Percentiles rank a stretch among this genome's conserved stretches.
Evolutionary conservation across 2,329 filamentous ascomycete species (phyloP).

Genomic region (Cercospora zeina): DNA sequence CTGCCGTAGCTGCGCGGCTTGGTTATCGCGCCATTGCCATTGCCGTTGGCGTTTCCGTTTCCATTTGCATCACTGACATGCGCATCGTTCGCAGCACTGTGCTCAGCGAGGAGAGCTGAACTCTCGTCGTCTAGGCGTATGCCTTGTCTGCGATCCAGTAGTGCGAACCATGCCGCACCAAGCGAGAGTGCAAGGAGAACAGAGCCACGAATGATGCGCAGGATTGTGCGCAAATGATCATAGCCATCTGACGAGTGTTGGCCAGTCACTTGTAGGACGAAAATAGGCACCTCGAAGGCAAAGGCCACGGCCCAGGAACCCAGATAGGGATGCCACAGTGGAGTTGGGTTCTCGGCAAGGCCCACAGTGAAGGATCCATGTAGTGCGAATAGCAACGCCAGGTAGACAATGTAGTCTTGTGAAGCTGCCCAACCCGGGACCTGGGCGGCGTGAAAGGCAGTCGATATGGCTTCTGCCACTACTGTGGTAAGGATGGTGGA

Average conservation of each 20-base stretch:
- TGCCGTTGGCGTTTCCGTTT: slow-evolving; percentile 25
- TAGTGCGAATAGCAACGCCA: slow-evolving; percentile 25
- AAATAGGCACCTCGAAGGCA: slow-evolving; percentile 30
- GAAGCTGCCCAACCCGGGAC: slow-evolving; percentile 21
- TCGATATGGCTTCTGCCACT: slow-evolving; percentile 28
- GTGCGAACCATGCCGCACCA: slow-evolving; percentile 21
- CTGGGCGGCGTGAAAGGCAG: slow-evolving; percentile 25
- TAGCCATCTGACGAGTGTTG: slow-evolving; percentile 19
- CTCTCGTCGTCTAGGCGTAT: slow-evolving; percentile 28
- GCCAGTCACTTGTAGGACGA: slow-evolving; percentile 22
- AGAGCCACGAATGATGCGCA: slow-evolving; percentile 26
- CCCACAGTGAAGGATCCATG: slow-evolving; percentile 32
- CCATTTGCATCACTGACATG: slow-evolving; percentile 8
- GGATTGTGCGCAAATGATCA: slow-evolving; percentile 18
- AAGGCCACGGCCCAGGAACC: slow-evolving; percentile 33
- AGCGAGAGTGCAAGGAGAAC: slow-evolving; percentile 24
- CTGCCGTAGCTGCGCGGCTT: slow-evolving; percentile 13
- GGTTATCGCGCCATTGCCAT: slow-evolving; percentile 23
- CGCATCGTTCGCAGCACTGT: not conserved
- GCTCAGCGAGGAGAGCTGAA: slow-evolving; percentile 30
- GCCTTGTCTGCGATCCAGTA: slow-evolving; percentile 25
- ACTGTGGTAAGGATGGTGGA: slow-evolving; percentile 25
- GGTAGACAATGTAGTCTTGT: slow-evolving; percentile 34
- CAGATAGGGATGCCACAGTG: slow-evolving; percentile 38
- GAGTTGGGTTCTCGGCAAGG: slow-evolving; percentile 30